These are phyloP conservation scores for Termitomyces sp. DNA, from an alignment of 768 basidiomycete genomes.

Conservation along the genomic window DNA sequence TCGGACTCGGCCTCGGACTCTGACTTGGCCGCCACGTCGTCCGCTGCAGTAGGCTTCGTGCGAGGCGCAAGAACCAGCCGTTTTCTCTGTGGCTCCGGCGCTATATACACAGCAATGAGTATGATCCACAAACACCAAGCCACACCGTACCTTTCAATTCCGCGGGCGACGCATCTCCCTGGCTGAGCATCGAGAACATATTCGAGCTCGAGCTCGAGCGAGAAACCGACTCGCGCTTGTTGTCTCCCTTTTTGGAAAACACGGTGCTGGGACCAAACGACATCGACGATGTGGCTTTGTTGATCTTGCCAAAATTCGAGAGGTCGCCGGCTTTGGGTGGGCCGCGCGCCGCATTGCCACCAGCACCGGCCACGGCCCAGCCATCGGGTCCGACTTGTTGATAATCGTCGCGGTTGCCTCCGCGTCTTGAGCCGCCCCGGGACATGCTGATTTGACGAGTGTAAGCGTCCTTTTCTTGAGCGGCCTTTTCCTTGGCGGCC, in stretches of 20 bases:
- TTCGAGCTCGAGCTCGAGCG: conserved; percentile 77
- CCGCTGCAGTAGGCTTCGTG: conserved; percentile 59
- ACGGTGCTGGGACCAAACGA: conserved; percentile 84
- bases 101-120: conserved; percentile 22
- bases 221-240: conserved; percentile 69
- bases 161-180: conserved; percentile 48
- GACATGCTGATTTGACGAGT: conserved; percentile 74
- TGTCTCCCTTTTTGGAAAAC: conserved; percentile 63
- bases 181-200: conserved; percentile 84
- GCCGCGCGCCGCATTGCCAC: conserved; percentile 46
- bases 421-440: conserved; percentile 86
- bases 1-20: conserved; percentile 40
- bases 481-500: conserved; percentile 81
- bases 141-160: conserved; percentile 51
- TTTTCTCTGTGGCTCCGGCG: conserved; percentile 57
- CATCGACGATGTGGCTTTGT: conserved; percentile 51
- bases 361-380: conserved; percentile 78
- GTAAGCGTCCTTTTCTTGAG: conserved; percentile 52
- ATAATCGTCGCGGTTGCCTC: conserved; percentile 58
- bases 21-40: conserved; percentile 17
- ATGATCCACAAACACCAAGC: neutral
- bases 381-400: conserved; percentile 70
- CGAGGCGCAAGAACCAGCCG: conserved; percentile 75
- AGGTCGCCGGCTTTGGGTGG: conserved; percentile 81
- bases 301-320: conserved; percentile 86